These are phyloP conservation scores for Orobanche coerulescens DNA, from an alignment of 257 asterid species.

Conservation along the genomic window DNA sequence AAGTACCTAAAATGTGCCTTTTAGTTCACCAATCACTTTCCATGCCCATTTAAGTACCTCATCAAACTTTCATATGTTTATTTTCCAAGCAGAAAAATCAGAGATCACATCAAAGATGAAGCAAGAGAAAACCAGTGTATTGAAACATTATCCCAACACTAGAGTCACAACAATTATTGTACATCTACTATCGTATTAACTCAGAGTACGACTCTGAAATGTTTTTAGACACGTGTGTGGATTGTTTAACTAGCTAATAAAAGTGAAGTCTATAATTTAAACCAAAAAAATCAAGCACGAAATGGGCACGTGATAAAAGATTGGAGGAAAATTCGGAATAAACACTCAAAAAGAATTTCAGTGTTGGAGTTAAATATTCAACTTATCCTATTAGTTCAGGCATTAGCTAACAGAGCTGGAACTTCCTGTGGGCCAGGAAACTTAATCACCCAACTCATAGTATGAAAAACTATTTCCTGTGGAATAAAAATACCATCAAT, in stretches of 20 bases:
- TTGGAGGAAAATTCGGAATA: background rate
- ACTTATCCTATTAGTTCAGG: background rate
- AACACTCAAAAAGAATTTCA: background rate
- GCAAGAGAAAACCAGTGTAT: background rate
- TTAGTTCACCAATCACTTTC: constrained; percentile 3
- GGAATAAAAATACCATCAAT: constrained; percentile 33
- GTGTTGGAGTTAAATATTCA: background rate
- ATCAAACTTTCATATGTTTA: background rate
- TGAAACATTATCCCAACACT: background rate
- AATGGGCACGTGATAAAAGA: background rate
- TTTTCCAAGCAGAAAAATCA: background rate
- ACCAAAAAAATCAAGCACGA: background rate
- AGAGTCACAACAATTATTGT: background rate
- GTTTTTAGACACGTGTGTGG: background rate
- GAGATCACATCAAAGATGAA: background rate
- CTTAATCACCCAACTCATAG: background rate
- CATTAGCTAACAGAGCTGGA: background rate
- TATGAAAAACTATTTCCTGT: constrained; percentile 4
- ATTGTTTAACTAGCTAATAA: background rate
- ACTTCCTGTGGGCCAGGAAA: background rate
- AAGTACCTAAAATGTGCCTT: background rate
- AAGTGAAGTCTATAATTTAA: background rate
- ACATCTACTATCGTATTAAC: background rate
- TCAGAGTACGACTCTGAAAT: background rate
- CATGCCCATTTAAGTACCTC: background rate